Conservation (phyloP, 2,329 filamentous ascomycete genomes). For the Cercospora zeina region DNA sequence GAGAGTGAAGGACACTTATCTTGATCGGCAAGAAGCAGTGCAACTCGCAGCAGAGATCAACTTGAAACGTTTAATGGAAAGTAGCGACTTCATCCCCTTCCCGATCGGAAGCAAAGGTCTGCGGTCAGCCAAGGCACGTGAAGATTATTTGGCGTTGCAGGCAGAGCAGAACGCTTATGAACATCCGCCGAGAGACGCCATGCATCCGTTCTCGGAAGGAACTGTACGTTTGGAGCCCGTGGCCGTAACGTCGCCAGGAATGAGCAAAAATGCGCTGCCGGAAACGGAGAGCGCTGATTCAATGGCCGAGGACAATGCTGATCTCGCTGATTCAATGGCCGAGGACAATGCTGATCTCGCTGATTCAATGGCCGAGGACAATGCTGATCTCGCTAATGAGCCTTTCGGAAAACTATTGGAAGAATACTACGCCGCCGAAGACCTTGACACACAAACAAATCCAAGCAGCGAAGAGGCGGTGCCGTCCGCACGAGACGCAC, state of each 20-base stretch:
- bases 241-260: background rate
- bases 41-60: slow-evolving; percentile 12
- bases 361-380: background rate
- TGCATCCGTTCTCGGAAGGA: background rate
- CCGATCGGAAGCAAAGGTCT: slow-evolving; percentile 18
- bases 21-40: background rate
- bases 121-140: background rate
- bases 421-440: slow-evolving; percentile 2
- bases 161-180: background rate
- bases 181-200: background rate
- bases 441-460: background rate
- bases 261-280: background rate
- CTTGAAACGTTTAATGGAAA: background rate
- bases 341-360: background rate
- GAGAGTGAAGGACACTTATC: slow-evolving; percentile 22
- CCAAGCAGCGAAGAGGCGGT: background rate
- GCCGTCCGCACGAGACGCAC: background rate
- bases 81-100: slow-evolving; percentile 13
- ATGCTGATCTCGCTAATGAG: background rate
- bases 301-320: background rate
- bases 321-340: background rate
- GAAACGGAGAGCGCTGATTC: background rate
- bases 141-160: background rate
- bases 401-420: slow-evolving; percentile 1
- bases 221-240: background rate